Conservation (phyloP, 2,329 filamentous ascomycete species). For the Scedosporium boydii region DNA sequence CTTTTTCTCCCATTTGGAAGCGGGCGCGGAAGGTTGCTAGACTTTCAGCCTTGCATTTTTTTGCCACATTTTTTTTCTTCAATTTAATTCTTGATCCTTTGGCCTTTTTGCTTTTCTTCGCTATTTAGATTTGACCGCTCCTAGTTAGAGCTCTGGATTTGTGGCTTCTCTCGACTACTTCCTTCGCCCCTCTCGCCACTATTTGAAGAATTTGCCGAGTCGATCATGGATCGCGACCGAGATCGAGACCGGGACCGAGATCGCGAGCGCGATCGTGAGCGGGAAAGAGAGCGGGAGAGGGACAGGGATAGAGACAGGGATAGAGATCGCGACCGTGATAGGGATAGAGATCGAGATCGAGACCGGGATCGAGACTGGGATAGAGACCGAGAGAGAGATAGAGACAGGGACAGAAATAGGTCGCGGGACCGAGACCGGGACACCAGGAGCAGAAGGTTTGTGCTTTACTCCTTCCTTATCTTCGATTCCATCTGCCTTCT, state of each 20-base stretch:
- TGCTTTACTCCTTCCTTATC: not conserved
- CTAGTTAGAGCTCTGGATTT: no score
- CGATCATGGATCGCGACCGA: constrained; percentile 4
- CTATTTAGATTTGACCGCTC: no score
- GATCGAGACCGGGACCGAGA: constrained; percentile 15
- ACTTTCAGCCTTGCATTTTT: constrained; percentile 6
- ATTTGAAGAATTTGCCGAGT: not conserved
- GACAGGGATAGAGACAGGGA: constrained; percentile 17
- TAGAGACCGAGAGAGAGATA: constrained; percentile 1
- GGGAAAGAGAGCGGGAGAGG: constrained; percentile 7
- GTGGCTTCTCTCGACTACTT: not conserved
- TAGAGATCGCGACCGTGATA: constrained; percentile 12
- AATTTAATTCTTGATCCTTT: not conserved
- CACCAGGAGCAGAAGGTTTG: constrained; percentile 6
- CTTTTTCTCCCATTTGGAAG: not conserved
- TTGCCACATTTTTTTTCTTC: not conserved
- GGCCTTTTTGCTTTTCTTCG: not conserved
- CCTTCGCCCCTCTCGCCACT: not conserved
- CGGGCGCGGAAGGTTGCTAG: constrained; percentile 18
- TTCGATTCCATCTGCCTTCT: not conserved
- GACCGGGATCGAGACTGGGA: constrained; percentile 4
- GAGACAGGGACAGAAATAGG: constrained; percentile 5
- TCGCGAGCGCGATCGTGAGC: constrained; percentile 18
- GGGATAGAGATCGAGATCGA: constrained; percentile 2
- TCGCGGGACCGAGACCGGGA: constrained; percentile 1